Conservation (phyloP, 495 filamentous ascomycete genomes). For the Mycothermus thermophilus region DNA sequence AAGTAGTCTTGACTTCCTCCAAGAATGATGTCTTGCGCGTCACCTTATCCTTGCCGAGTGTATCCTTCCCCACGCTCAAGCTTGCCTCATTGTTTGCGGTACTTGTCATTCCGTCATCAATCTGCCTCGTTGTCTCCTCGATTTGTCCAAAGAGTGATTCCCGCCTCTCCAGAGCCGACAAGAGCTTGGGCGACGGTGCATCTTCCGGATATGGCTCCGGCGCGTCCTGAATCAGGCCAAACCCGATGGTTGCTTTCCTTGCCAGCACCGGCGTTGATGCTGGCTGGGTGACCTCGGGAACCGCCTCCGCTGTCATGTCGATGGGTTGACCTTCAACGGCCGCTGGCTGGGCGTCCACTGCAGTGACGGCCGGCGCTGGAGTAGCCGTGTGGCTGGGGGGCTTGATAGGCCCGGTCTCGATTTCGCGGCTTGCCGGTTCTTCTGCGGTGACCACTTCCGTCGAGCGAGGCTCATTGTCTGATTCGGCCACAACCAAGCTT, state of each 20-base stretch:
- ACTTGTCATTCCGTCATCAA: slow-evolving; percentile 1
- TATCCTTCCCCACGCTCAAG: slow-evolving; percentile 7
- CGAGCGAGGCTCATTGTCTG: not conserved
- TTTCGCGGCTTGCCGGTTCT: too few relatives aligned
- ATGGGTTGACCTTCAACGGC: too few relatives aligned
- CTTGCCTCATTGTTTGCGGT: slow-evolving; percentile 11
- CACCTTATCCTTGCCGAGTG: not conserved
- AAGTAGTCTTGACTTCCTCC: too few relatives aligned
- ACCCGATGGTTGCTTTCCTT: slow-evolving; percentile 4
- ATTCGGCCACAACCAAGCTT: too few relatives aligned
- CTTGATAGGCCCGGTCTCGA: too few relatives aligned
- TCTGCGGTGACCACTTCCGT: not conserved
- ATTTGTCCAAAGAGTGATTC: too few relatives aligned
- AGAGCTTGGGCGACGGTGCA: slow-evolving; percentile 16
- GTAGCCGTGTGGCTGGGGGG: too few relatives aligned
- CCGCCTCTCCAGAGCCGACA: slow-evolving; percentile 19
- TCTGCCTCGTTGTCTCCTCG: not conserved
- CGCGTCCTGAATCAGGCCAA: slow-evolving; percentile 17
- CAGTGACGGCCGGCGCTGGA: too few relatives aligned
- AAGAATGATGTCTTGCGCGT: not conserved
- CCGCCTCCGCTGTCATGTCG: too few relatives aligned
- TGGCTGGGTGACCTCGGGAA: too few relatives aligned
- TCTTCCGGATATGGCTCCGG: slow-evolving; percentile 16
- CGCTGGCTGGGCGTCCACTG: too few relatives aligned
- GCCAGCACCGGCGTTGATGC: too few relatives aligned